Evolutionary conservation across 2,329 filamentous ascomycete species (phyloP), one percentile per base, ranked within the genome.

Genomic region (Ceratocystis alfenasii): DNA sequence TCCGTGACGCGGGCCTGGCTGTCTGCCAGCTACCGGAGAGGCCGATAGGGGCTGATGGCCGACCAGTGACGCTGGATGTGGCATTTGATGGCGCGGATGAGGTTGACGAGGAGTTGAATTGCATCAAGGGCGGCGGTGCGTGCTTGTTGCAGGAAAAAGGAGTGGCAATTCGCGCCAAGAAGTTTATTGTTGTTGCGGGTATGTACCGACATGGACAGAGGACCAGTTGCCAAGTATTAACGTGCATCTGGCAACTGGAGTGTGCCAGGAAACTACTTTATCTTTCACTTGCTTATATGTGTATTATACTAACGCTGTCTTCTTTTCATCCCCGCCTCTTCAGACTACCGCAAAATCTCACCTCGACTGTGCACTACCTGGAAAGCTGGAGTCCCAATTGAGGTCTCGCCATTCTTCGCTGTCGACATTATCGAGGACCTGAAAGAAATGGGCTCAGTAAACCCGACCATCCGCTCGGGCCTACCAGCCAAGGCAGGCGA

Each of bases 91-190:
- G 94, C 65, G 94, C 94, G 3, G 94, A 99, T 74, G 94, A 99
- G 78, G 91, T 99, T 41, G 94, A 99, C 74, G 86, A 90, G 60
- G 89, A 95, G 64, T 78, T 99, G 68, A 99, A 97, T 76, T 90
- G 93, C 73, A 97, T 99, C 79, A 97, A 97, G 79, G 94, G 94
- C 65, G 94, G 94, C 62, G 94, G 94, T 67, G 94, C 91, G n/a
- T 99, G 94, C 76, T 78, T 97, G 66, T 95, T 96, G 78, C 94
- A 97, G 76, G 94, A 99, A 78, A 99, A 99, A 79, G 81, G 99
- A 45, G 92, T 99, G 3, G 92, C 92, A 4, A 84, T 90, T 68
- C 84, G 88, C 62, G 87, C 90, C 2, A 88, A 85, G 76, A 89
- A 89, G 73, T 96, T 96, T 72, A 81, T 96, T 69, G 93, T 89